These are phyloP conservation scores for Dactylellina sp. DNA, from an alignment of 2,329 filamentous ascomycete species.

Conservation along the genomic window DNA sequence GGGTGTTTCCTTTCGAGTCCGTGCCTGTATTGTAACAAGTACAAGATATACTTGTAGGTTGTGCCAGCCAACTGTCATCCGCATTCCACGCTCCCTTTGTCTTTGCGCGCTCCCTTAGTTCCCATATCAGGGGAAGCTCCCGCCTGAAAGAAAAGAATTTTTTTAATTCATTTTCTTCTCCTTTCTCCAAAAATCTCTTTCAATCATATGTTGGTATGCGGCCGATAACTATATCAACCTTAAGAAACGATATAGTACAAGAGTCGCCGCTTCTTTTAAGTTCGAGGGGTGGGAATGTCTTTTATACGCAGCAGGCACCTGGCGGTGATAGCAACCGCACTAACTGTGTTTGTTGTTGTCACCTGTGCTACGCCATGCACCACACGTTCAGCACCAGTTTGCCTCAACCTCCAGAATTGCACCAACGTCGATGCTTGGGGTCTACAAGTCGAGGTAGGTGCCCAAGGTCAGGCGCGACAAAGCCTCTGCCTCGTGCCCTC, in stretches of 20 bases:
- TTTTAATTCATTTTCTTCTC: background rate
- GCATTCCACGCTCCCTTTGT: conserved; percentile 32
- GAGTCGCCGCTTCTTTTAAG: background rate
- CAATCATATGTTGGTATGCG: conserved; percentile 34
- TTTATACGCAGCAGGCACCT: conserved; percentile 3
- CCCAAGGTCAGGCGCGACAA: conserved; percentile 24
- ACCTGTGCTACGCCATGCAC: conserved; percentile 23
- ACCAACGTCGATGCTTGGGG: conserved; percentile 55
- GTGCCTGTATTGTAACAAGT: conserved; percentile 16
- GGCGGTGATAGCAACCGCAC: conserved; percentile 14
- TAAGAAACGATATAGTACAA: conserved; percentile 12
- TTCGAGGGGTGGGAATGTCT: conserved; percentile 18
- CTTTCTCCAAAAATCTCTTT: background rate
- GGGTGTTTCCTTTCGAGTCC: conserved; percentile 2
- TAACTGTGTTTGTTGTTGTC: conserved; percentile 27
- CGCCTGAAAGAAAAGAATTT: background rate
- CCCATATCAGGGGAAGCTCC: conserved; percentile 40
- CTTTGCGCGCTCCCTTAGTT: conserved; percentile 12
- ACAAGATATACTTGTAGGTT: background rate
- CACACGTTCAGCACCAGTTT: conserved; percentile 31
- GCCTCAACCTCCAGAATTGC: conserved; percentile 50
- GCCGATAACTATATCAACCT: conserved; percentile 22
- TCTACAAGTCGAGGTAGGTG: conserved; percentile 37
- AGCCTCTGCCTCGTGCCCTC: conserved; percentile 48
- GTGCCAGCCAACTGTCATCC: conserved; percentile 44